A percentile compares a stretch with the other conserved stretches of the same genome.
Conservation (phyloP, 164 flowering plant species). For the Vitis amurensis region DNA sequence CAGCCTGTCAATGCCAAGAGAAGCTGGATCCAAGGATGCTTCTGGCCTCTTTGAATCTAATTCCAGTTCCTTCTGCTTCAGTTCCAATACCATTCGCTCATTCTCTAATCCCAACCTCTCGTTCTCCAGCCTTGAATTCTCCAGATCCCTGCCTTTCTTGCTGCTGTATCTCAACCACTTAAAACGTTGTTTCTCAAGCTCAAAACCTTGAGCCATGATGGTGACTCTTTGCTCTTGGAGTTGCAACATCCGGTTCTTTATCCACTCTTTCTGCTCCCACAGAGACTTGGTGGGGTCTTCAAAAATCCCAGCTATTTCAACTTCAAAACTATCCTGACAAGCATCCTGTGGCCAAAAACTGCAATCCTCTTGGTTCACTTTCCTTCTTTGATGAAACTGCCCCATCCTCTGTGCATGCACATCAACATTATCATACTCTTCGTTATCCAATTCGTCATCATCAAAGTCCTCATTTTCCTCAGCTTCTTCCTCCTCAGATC, state of each 20-base stretch:
- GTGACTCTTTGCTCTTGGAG: slow-evolving; percentile 41
- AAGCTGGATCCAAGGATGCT: slow-evolving; percentile 19
- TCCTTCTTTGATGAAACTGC: slow-evolving; percentile 15
- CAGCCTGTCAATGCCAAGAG: slow-evolving; percentile 24
- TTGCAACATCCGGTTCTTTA: slow-evolving; percentile 30
- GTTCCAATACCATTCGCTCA: slow-evolving; percentile 42
- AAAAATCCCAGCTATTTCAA: slow-evolving; percentile 33
- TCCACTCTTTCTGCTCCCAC: slow-evolving; percentile 43
- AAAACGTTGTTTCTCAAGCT: slow-evolving; percentile 50
- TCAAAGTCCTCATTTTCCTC: slow-evolving; percentile 36
- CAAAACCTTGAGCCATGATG: slow-evolving; percentile 43
- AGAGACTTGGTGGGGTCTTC: slow-evolving; percentile 35
- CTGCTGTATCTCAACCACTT: slow-evolving; percentile 59
- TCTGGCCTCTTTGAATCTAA: slow-evolving; percentile 29
- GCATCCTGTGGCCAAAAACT: slow-evolving; percentile 18
- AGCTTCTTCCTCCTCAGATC: slow-evolving; percentile 36
- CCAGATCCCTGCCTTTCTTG: slow-evolving; percentile 60
- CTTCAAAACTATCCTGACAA: slow-evolving; percentile 15
- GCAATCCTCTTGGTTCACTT: slow-evolving; percentile 15
- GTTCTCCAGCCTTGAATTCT: slow-evolving; percentile 55
- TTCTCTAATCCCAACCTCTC: slow-evolving; percentile 54
- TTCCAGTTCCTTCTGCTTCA: slow-evolving; percentile 46
- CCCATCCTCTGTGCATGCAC: slow-evolving; percentile 21
- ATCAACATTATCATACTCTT: slow-evolving; percentile 21
- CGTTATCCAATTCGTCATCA: slow-evolving; percentile 33